Evolutionary conservation across 495 filamentous ascomycete species (phyloP), one percentile per base, ranked within the genome.

Genomic region (Lasiosphaeria ovina): DNA sequence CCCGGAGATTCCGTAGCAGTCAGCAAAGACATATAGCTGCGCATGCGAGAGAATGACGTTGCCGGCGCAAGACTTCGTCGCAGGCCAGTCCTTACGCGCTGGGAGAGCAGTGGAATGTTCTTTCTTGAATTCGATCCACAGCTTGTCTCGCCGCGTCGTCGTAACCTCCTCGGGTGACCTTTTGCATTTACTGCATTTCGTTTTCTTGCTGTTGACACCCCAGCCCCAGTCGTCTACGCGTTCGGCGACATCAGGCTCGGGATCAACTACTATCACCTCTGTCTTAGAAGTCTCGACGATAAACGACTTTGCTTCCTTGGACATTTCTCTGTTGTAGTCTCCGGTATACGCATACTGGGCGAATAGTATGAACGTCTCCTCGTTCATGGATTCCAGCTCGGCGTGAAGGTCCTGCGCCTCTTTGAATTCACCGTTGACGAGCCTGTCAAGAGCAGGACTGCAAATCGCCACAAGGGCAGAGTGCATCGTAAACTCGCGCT

Each of bases 371-470:
- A 64, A 60, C 0, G 62, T 64, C 6, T 57, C 33, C 9, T 60
- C 62, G 36, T 57, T 47, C 6, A 60, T 35, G 12, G 24, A 8
- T 32, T 64, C 36, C 10, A 64, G 32, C 10, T 60, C 42, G 34
- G 57, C 48, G 16, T 54, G 38, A 6, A 24, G 31, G 0, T 57
- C 62, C 24, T 38, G 3, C 8, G 62, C 62, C 54, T 64, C 62
- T 44, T 58, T 60, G 62, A 60, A 64, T 50, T 49, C n/a, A 40
- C 57, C 51, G 55, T 58, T 62, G 54, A 62, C 55, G 16, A 58
- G 47, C 8, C 14, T 8, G 49, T 38, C 36, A 31, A 62, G 47
- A 1, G 50, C 53, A 7, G 48, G 48, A 11, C 42, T 49, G 14
- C 57, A 58, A 3, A 4, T 12, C 10, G 58, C 48, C 3, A 60